A percentile compares a stretch with the other conserved stretches of the same genome.
Evolutionary conservation across 345 rosid genomes (phyloP).

Genomic region (Arabidopsis arenosa): DNA sequence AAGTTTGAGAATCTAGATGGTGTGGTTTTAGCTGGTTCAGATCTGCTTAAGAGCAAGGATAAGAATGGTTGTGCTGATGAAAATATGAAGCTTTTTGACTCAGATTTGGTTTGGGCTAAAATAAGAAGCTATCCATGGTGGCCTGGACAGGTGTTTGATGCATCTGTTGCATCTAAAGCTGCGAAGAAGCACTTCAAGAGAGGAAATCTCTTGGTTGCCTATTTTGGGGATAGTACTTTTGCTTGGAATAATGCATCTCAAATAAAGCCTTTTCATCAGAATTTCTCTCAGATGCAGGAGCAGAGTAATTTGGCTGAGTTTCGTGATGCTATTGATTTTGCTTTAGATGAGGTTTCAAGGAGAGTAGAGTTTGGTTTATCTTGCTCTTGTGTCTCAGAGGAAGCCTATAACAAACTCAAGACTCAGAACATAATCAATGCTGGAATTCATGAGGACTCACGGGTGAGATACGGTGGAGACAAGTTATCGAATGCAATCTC

Average conservation of each 20-base stretch:
- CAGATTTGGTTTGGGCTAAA: conserved; percentile 84
- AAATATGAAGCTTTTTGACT: conserved; percentile 32
- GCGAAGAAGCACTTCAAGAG: conserved; percentile 65
- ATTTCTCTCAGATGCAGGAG: conserved; percentile 59
- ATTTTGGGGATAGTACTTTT: conserved; percentile 69
- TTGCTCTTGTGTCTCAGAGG: conserved; percentile 61
- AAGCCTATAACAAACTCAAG: conserved; percentile 46
- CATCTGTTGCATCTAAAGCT: conserved; percentile 50
- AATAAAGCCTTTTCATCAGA: conserved; percentile 60
- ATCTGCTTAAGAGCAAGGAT: conserved; percentile 11
- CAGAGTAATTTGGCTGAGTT: conserved; percentile 55
- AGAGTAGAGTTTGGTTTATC: conserved; percentile 67
- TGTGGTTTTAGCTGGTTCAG: conserved; percentile 6
- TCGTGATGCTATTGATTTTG: conserved; percentile 62
- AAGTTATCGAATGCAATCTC: conserved; percentile 42
- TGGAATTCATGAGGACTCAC: conserved; percentile 52
- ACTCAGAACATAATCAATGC: conserved; percentile 57
- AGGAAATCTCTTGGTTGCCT: conserved; percentile 54
- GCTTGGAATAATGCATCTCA: conserved; percentile 64
- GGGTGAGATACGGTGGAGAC: conserved; percentile 54
- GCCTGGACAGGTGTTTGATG: conserved; percentile 74
- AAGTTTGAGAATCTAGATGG: conserved; percentile 23
- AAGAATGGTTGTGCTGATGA: background rate
- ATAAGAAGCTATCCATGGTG: conserved; percentile 89
- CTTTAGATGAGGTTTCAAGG: conserved; percentile 74